Conservation (phyloP, 2,329 filamentous ascomycete species). For the Exophiala spinifera region DNA sequence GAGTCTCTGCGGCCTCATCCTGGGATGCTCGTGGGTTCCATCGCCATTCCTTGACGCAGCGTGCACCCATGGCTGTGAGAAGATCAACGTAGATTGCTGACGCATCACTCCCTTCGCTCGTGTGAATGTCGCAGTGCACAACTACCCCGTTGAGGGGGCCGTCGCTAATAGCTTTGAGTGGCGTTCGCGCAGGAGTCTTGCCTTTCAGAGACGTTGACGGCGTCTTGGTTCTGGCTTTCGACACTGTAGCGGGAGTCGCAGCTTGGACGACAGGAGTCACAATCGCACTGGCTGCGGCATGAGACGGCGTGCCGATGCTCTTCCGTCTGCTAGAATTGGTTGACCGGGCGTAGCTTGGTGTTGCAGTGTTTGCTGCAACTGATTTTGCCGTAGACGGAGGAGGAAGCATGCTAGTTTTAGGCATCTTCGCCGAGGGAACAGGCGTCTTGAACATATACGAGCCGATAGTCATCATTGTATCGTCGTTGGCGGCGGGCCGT, state of each 20-base stretch:
- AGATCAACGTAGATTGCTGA: slow-evolving; percentile 78
- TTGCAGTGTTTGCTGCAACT: neutral
- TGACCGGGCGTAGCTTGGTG: slow-evolving; percentile 20
- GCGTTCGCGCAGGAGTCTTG: slow-evolving; percentile 21
- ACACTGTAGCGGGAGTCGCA: neutral
- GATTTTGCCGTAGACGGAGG: slow-evolving; percentile 7
- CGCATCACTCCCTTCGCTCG: slow-evolving; percentile 75
- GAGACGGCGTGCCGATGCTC: neutral
- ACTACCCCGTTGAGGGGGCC: slow-evolving; percentile 65
- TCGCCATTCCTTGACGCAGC: slow-evolving; percentile 71
- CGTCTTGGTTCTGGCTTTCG: slow-evolving; percentile 13
- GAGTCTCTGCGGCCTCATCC: too few relatives aligned
- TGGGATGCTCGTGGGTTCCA: slow-evolving; percentile 61
- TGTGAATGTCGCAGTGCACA: slow-evolving; percentile 80
- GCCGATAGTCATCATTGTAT: slow-evolving; percentile 20
- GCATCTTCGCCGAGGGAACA: slow-evolving; percentile 1
- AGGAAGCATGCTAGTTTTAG: slow-evolving; percentile 4
- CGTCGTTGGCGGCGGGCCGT: slow-evolving; percentile 3
- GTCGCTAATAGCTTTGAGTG: slow-evolving; percentile 25
- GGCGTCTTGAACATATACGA: slow-evolving; percentile 24
- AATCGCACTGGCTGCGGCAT: neutral
- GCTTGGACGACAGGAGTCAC: slow-evolving; percentile 10
- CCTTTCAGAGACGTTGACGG: slow-evolving; percentile 15
- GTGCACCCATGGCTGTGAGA: slow-evolving; percentile 75
- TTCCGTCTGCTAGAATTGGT: slow-evolving; percentile 18